Evolutionary conservation across 306 rosid species (phyloP), one percentile per base, ranked within the genome.

Genomic region (Cucurbita ficifolia): DNA sequence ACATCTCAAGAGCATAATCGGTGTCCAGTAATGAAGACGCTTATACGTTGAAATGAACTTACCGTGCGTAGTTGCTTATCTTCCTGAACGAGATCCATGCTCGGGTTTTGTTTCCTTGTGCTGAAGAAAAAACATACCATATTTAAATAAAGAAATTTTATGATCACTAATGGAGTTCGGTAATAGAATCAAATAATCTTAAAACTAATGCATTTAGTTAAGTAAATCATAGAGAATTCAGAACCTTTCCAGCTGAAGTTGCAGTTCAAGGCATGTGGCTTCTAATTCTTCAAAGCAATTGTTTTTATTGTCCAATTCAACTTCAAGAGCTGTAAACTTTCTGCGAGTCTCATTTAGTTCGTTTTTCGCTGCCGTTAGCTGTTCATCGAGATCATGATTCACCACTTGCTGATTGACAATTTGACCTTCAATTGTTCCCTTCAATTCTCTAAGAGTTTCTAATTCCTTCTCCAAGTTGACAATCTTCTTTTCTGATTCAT

Each of bases 181-280:
- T 17, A 39, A 62, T 42, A 72, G 75, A 29, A 29, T 29, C 33
- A 29, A 29, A 29, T 2, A 57, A 10, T 22, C 13, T 4, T 9
- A 59, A 29, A 22, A 17, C 70, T n/a, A 63, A 39, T 17, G 49
- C 2, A 35, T 39, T 10, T 75, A 79, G 70, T 17, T 43, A 79
- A 80, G 39, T 38, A 36, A 76, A 61, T 40, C 63, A 70, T 55
- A 62, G 13, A 70, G 71, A 58, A 45, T 73, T 52, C 6, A 78
- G 1, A 79, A 93, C 98, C 98, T 88, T 86, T 83, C 87, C 58
- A 88, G 84, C 82, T 81, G 97, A 77, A 88, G 96, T 77, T 87
- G 97, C 56, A 86, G 79, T 79, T 93, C 98, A 82, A 87, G 79
- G 70, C 87, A 84, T 79, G 83, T 84, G 53, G 89, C 84, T 77